phyloP scores from a whole-genome alignment of 768 basidiomycete genomes.

The Saitozyma sp. region DNA sequence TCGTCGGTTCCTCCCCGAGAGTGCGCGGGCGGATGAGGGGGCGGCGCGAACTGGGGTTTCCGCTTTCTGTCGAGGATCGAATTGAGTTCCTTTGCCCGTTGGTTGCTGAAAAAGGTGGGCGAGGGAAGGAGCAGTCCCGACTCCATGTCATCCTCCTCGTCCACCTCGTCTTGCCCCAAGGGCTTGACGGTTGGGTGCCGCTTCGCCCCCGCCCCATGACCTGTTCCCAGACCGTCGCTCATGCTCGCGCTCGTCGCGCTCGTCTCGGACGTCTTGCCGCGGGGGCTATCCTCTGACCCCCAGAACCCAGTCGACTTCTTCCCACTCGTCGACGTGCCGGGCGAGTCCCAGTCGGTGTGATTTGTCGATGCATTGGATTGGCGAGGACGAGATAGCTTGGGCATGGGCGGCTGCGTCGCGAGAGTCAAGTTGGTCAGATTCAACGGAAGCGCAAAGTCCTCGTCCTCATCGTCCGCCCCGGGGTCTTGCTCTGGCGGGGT shows the following conservation, averaged over 20 bases:
- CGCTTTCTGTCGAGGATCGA: constrained; percentile 46
- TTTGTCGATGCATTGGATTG: constrained; percentile 21
- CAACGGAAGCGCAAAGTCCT: constrained; percentile 43
- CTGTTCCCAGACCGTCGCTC: constrained; percentile 13
- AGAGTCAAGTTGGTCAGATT: constrained; percentile 45
- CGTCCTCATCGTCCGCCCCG: constrained; percentile 30
- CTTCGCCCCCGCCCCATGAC: constrained; percentile 6
- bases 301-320: constrained; percentile 7
- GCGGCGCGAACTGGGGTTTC: constrained; percentile 31
- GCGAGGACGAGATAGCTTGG: constrained; percentile 10
- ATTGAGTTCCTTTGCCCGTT: constrained; percentile 43
- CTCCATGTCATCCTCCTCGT: constrained; percentile 47
- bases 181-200: constrained; percentile 17
- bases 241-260: constrained; percentile 28
- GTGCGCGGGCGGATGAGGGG: constrained; percentile 3
- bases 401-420: constrained; percentile 18
- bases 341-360: constrained; percentile 32
- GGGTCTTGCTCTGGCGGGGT: constrained; percentile 15
- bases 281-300: constrained; percentile 22
- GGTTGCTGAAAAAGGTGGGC: constrained; percentile 37
- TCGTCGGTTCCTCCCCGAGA: constrained; percentile 9
- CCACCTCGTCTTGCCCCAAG: constrained; percentile 10
- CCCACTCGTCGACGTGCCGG: constrained; percentile 16
- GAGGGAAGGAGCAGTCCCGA: constrained; percentile 41
- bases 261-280: constrained; percentile 31